These are phyloP conservation scores for Scenedesmus sp. DNA, from an alignment of 163 green algal genomes.

Conservation along the genomic window DNA sequence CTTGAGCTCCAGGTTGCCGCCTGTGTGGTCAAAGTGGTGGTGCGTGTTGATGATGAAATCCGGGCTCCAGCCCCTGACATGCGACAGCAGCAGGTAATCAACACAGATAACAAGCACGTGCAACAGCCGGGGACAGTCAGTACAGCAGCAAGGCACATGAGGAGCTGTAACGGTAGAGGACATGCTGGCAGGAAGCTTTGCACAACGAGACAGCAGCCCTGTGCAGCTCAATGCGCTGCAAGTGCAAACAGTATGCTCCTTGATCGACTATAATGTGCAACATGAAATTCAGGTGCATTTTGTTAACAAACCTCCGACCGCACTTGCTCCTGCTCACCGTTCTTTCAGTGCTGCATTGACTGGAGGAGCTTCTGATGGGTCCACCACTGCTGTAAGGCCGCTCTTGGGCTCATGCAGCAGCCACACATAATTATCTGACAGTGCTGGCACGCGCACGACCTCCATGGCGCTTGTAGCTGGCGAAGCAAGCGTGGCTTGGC, in stretches of 20 bases:
- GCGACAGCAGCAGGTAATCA: neutral
- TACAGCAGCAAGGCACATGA: neutral
- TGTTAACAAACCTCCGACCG: neutral
- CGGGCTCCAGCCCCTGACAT: slow-evolving; percentile 73
- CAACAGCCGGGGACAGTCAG: neutral
- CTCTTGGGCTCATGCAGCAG: slow-evolving; percentile 81
- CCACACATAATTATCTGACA: slow-evolving; percentile 95
- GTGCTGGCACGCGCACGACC: slow-evolving; percentile 45
- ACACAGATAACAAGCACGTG: neutral
- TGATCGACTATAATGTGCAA: neutral
- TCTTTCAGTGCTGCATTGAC: slow-evolving; percentile 77
- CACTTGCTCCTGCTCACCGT: slow-evolving; percentile 39
- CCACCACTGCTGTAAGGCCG: slow-evolving; percentile 87
- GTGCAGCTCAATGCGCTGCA: neutral
- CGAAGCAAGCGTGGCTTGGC: neutral
- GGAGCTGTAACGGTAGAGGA: no score
- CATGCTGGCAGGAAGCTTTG: neutral
- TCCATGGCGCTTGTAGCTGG: slow-evolving; percentile 19
- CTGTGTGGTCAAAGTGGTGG: slow-evolving; percentile 92
- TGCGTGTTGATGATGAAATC: slow-evolving; percentile 97
- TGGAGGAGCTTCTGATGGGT: slow-evolving; percentile 87
- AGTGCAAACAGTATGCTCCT: neutral
- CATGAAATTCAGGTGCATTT: neutral
- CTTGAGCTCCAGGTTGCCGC: slow-evolving; percentile 93
- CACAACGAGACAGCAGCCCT: neutral